phyloP scores from a whole-genome alignment of 106 monocot species.

The Dendrobium officinale region DNA sequence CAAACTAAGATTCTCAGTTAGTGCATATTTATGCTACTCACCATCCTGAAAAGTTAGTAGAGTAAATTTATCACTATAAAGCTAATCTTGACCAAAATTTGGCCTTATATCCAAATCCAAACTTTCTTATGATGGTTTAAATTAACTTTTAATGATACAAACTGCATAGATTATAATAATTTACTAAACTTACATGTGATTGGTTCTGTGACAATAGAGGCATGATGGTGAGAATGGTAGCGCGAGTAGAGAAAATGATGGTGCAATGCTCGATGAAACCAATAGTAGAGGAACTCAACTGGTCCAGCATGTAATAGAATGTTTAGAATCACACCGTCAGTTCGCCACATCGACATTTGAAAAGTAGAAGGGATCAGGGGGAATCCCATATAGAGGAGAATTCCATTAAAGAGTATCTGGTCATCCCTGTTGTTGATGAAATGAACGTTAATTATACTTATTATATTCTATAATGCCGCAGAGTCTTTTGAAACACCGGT shows the following conservation, averaged over 20 bases:
- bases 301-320: slow-evolving; percentile 52
- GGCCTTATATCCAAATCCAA: no score
- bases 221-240: slow-evolving; percentile 94
- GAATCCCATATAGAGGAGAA: slow-evolving; percentile 35
- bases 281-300: slow-evolving; percentile 98
- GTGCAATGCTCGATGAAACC: slow-evolving; percentile 85
- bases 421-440: slow-evolving; percentile 60
- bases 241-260: slow-evolving; percentile 92
- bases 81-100: no score
- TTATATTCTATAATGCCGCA: no score
- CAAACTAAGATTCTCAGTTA: no score
- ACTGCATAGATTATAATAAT: no score
- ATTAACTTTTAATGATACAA: no score
- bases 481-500: no score
- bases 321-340: slow-evolving; percentile 39
- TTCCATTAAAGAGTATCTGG: slow-evolving; percentile 52
- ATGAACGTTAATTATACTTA: not conserved
- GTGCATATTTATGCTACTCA: no score
- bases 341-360: slow-evolving; percentile 43
- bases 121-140: no score
- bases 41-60: no score
- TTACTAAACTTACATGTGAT: slow-evolving; percentile 62
- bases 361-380: slow-evolving; percentile 14
- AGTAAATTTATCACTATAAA: no score
- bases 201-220: slow-evolving; percentile 91